Conservation (phyloP, 2,329 filamentous ascomycete species). For the Talaromyces sp. region DNA sequence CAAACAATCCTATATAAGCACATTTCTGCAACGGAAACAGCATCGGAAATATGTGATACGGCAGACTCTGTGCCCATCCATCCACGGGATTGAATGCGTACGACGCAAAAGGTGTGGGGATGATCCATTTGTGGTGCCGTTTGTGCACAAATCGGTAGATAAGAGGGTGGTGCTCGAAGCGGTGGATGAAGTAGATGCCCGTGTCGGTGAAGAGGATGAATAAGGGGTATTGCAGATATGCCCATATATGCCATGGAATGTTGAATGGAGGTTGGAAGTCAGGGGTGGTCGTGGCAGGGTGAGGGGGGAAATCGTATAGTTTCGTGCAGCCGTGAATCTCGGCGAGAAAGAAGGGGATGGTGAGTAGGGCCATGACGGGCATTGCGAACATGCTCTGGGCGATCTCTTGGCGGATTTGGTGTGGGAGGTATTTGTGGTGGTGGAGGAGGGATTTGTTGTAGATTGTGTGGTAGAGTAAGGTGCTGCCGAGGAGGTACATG, state of each 20-base stretch:
- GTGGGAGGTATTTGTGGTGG: constrained; percentile 82
- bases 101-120: constrained; percentile 80
- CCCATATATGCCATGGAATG: constrained; percentile 63
- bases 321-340: constrained; percentile 75
- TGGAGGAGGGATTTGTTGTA: constrained; percentile 79
- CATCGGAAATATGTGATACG: constrained; percentile 82
- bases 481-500: constrained; percentile 6
- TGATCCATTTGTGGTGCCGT: constrained; percentile 93
- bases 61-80: constrained; percentile 75
- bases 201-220: constrained; percentile 78
- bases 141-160: constrained; percentile 83
- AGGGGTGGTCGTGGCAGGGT: constrained; percentile 49
- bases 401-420: constrained; percentile 78
- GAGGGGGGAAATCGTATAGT: constrained; percentile 73
- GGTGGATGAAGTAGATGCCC: constrained; percentile 78
- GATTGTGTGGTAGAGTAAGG: constrained; percentile 71
- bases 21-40: constrained; percentile 81
- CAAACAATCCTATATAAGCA: constrained; percentile 72
- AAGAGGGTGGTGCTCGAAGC: constrained; percentile 68
- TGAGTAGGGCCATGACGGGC: constrained; percentile 72
- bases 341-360: constrained; percentile 68
- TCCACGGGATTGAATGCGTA: constrained; percentile 85
- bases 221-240: constrained; percentile 70
- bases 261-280: background rate
- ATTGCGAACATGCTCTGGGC: constrained; percentile 67